phyloP scores from a whole-genome alignment of 208 protist species.

The Acanthamoeba royreba region DNA sequence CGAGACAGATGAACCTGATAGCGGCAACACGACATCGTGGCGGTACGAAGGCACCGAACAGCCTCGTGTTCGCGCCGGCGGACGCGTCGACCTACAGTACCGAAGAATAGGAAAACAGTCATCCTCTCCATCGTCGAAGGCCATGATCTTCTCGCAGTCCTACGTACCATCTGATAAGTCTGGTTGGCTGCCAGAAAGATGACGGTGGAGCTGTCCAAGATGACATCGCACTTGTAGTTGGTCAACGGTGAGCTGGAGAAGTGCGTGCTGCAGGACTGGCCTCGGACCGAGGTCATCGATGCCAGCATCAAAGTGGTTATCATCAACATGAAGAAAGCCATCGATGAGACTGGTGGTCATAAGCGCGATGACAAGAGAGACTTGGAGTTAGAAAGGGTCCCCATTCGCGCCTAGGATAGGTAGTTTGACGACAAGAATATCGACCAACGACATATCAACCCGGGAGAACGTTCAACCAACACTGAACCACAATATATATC shows the following conservation, averaged over 20 bases:
- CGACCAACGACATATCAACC: too few species aligned
- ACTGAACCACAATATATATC: too few species aligned
- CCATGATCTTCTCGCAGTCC: neutral
- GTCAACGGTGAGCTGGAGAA: neutral
- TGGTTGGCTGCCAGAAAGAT: neutral
- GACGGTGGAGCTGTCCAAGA: neutral
- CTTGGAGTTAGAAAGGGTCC: too few species aligned
- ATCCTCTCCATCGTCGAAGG: neutral
- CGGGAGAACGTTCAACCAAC: too few species aligned
- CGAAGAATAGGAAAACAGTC: neutral
- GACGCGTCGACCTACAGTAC: neutral
- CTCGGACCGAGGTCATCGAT: too few species aligned
- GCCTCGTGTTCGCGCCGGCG: neutral
- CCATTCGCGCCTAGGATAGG: too few species aligned
- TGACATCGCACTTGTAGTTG: neutral
- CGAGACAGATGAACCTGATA: neutral
- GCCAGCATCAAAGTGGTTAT: too few species aligned
- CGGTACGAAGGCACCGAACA: neutral
- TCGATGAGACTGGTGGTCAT: too few species aligned
- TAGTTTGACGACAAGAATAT: too few species aligned
- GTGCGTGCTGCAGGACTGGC: neutral
- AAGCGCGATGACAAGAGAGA: too few species aligned
- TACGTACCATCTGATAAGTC: neutral
- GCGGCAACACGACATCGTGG: neutral
- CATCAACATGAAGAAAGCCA: too few species aligned